Base-by-base conservation (phyloP, 1,139 yeast genomes). In the Suhomyces chickasaworum region DNA sequence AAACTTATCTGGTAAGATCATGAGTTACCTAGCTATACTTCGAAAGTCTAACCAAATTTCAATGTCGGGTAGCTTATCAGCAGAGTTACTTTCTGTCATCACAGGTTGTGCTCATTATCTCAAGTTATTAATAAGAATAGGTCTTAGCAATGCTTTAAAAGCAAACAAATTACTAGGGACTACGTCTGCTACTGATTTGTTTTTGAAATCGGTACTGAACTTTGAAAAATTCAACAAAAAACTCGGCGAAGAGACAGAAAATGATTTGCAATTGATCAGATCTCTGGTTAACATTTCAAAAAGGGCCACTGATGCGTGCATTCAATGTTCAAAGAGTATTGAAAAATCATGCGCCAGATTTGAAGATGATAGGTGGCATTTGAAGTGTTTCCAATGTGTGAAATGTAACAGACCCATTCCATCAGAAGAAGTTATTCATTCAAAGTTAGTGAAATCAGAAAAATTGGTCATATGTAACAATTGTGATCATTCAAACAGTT, bases 101-200 rank as follows among this genome's bases (percentile, higher is more conserved):
- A 90, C 97, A 1, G 91, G 96, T 1, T 75, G 95, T 59, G 98
- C 99, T 0, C 99, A 95, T 64, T 91, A 90, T 63, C 74, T 93
- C 58, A 93, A 95, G 63, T 74, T 93, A 9, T 73, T 93, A 31
- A 87, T 93, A 15, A 75, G 98, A 52, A 81, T 83, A 58, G 96
- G 97, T 1, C 75, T 93, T 39, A 80, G 81, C 51, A 83, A 84
- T 55, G 88, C 97, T 0, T 69, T 93, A 20, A 84, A 80, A 50
- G 76, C 81, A 49, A 89, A 89, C 61, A 81, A 79, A 53, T 59
- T 75, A 4, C 70, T 78, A 15, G 81, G 80, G 20, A 76, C 86
- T 8, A 78, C 85, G 0, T 73, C 69, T 25, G 88, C 93, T 0
- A 72, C 89, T 13, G 86, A 85, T 44, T 71, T 71, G 27, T 88